These are phyloP conservation scores for Elsinoe necatrix DNA, from an alignment of 2,329 filamentous ascomycete species.

Conservation along the genomic window DNA sequence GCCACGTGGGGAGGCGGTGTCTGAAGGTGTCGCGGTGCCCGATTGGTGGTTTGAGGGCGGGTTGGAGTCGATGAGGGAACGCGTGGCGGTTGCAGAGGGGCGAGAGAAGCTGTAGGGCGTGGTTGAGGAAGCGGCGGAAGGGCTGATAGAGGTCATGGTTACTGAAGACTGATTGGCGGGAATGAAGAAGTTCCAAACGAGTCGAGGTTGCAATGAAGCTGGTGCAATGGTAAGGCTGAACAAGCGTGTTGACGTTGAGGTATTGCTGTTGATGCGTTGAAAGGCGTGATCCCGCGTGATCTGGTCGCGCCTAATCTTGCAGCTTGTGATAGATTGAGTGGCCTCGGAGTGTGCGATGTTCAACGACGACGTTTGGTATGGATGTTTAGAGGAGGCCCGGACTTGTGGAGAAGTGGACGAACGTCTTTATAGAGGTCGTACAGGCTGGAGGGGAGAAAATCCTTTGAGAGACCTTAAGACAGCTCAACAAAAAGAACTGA, in stretches of 20 bases:
- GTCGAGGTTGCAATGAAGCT: not conserved
- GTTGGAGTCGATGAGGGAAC: slow-evolving; percentile 19
- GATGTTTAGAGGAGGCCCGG: not conserved
- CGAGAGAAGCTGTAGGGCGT: slow-evolving; percentile 21
- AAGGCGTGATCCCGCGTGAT: not conserved
- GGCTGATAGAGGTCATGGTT: slow-evolving; percentile 9
- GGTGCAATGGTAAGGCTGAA: slow-evolving; percentile 6
- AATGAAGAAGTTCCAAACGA: slow-evolving; percentile 4
- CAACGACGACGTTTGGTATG: not conserved
- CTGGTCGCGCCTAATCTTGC: not conserved
- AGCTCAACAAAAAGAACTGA: not conserved
- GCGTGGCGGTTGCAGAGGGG: slow-evolving; percentile 20
- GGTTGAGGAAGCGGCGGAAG: slow-evolving; percentile 14
- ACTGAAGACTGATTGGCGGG: slow-evolving; percentile 9
- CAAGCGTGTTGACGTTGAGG: slow-evolving; percentile 12
- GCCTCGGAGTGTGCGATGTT: not conserved
- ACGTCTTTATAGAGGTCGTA: not conserved
- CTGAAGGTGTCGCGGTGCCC: slow-evolving; percentile 15
- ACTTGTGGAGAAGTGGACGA: not conserved
- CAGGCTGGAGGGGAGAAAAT: not conserved
- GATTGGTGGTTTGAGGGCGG: slow-evolving; percentile 17
- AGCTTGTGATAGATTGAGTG: not conserved
- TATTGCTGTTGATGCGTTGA: slow-evolving; percentile 6
- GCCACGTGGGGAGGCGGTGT: slow-evolving; percentile 13
- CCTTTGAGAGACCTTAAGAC: not conserved